Percentiles rank a stretch among this genome's conserved stretches.
phyloP scores from a whole-genome alignment of 257 asterid species.

The Salvia miltiorrhiza region DNA sequence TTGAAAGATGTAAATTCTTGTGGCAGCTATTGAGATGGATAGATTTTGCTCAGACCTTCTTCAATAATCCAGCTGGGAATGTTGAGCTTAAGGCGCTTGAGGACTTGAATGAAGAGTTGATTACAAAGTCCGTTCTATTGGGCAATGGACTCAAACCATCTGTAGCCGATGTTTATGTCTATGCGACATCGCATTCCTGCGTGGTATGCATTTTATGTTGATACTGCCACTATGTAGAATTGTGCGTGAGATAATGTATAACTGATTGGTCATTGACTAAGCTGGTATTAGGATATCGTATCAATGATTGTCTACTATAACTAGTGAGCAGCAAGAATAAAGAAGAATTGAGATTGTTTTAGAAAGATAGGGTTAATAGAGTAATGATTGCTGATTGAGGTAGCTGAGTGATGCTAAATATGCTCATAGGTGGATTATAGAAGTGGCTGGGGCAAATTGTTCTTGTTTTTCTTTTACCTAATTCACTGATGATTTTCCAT shows the following conservation, averaged over 20 bases:
- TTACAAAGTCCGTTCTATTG: conserved; percentile 55
- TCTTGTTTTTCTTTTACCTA: not conserved
- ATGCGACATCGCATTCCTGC: conserved; percentile 52
- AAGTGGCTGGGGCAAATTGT: not conserved
- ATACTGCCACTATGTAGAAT: not conserved
- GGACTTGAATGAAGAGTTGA: conserved; percentile 65
- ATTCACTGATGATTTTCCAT: conserved; percentile 7
- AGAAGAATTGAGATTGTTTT: not conserved
- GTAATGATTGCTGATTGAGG: not conserved
- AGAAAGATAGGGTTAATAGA: not conserved
- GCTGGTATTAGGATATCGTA: not conserved
- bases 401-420: not conserved
- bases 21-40: conserved; percentile 59
- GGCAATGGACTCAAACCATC: conserved; percentile 62
- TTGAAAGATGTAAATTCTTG: conserved; percentile 4
- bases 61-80: conserved; percentile 30
- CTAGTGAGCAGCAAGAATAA: not conserved
- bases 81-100: conserved; percentile 36
- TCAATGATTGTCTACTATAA: not conserved
- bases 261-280: not conserved
- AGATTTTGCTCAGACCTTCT: conserved; percentile 45
- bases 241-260: not conserved
- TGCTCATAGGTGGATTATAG: not conserved
- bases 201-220: conserved; percentile 44
- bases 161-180: conserved; percentile 69